These are phyloP conservation scores for Glycyrrhiza uralensis DNA, from an alignment of 306 rosid genomes.

Conservation along the genomic window DNA sequence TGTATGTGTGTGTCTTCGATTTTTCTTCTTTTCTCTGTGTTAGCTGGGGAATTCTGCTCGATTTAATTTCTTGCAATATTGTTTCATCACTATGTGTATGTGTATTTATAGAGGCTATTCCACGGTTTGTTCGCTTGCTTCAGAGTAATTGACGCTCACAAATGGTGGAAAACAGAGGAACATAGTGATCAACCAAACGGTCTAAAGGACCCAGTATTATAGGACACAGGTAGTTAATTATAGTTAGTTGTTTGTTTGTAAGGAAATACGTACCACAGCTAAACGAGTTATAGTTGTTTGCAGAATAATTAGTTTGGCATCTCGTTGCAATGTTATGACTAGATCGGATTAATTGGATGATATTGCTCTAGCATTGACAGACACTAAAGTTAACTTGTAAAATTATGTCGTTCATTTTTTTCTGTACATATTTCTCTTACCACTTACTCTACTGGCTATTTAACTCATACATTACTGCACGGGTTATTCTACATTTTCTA, in stretches of 20 bases:
- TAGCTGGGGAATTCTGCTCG: background rate
- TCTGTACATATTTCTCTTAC: no score
- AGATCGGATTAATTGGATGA: no score
- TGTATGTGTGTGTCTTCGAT: background rate
- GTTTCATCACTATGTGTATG: background rate
- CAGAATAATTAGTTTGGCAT: no score
- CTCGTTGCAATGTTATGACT: no score
- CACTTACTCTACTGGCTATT: no score
- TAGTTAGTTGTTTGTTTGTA: background rate
- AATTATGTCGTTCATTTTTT: no score
- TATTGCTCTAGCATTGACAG: no score
- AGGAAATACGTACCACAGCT: background rate
- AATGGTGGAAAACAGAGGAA: background rate
- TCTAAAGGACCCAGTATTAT: conserved; percentile 36
- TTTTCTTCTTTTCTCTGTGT: background rate
- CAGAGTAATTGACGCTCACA: conserved; percentile 25
- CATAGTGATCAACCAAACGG: background rate
- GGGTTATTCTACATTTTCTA: no score
- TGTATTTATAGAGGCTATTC: background rate
- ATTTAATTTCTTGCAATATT: background rate
- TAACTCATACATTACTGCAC: no score
- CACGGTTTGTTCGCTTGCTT: background rate
- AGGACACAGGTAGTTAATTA: no score
- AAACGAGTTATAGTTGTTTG: no score
- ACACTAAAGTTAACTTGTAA: no score